phyloP scores from a whole-genome alignment of 805 yeast species.

The Scheffersomyces ergatensis region DNA sequence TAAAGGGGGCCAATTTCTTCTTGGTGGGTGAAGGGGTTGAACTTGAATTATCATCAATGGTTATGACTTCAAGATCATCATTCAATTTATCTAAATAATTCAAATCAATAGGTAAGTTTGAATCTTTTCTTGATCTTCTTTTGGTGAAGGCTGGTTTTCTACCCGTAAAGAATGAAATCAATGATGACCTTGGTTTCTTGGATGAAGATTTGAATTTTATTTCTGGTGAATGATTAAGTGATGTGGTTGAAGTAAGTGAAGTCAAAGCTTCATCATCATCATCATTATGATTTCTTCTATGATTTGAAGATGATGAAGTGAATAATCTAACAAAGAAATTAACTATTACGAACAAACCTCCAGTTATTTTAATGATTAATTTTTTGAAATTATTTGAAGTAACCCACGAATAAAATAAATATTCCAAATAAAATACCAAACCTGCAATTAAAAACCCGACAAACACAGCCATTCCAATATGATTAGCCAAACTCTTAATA shows the following conservation, averaged over 20 bases:
- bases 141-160: constrained; percentile 12
- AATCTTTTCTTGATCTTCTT: constrained; percentile 51
- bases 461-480: constrained; percentile 67
- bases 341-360: background rate
- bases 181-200: background rate
- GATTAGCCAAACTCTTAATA: constrained; percentile 70
- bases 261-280: too few species aligned
- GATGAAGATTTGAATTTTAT: background rate
- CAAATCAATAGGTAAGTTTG: constrained; percentile 45
- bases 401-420: constrained; percentile 37
- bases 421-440: constrained; percentile 33
- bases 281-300: too few species aligned
- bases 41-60: background rate
- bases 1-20: too few species aligned
- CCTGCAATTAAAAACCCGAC: constrained; percentile 64
- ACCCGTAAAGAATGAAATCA: background rate
- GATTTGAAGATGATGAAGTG: background rate
- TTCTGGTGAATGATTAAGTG: background rate
- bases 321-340: constrained; percentile 1
- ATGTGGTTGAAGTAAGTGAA: too few species aligned
- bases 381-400: constrained; percentile 27
- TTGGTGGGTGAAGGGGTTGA: background rate
- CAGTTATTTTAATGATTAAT: constrained; percentile 9
- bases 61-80: constrained; percentile 10
- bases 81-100: constrained; percentile 8